phyloP scores from a whole-genome alignment of 495 filamentous ascomycete genomes.

The Penicillium macrosclerotiorum region DNA sequence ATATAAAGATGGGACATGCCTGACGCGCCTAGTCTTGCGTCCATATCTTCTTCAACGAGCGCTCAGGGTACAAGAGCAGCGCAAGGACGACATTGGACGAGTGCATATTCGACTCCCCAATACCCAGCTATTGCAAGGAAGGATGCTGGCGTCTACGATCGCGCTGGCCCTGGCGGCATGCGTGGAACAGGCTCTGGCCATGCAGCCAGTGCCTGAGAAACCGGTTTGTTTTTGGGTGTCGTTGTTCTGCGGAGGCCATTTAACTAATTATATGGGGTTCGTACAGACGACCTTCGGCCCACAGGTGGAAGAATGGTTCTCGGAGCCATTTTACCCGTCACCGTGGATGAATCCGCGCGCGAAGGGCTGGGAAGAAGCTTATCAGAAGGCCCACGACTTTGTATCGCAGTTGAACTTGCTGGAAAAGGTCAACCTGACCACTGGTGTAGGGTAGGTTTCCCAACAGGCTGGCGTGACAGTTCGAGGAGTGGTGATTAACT shows the following conservation, averaged over 20 bases:
- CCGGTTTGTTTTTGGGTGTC: neutral
- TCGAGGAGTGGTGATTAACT: too few species aligned
- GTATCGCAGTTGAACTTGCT: slow-evolving; percentile 5
- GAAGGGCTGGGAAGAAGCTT: slow-evolving; percentile 7
- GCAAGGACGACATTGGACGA: neutral
- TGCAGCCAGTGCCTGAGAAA: neutral
- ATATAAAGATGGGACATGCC: neutral
- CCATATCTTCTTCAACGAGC: neutral
- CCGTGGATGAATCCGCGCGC: slow-evolving; percentile 9
- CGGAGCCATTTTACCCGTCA: slow-evolving; percentile 7
- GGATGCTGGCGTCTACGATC: neutral
- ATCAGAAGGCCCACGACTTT: slow-evolving; percentile 4
- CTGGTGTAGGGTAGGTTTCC: slow-evolving; percentile 9
- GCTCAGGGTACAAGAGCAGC: neutral
- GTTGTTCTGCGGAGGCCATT: too few species aligned
- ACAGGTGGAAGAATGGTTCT: neutral
- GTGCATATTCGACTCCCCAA: too few species aligned
- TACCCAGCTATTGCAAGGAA: neutral
- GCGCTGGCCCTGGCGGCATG: slow-evolving; percentile 1
- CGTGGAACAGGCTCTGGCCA: neutral
- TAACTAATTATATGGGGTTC: too few species aligned
- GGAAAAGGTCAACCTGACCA: slow-evolving; percentile 14
- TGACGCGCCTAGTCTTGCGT: neutral
- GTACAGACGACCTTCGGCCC: neutral
- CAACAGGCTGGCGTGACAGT: too few species aligned